These are phyloP conservation scores for Phyllosticta paracitricarpa DNA, from an alignment of 2,329 filamentous ascomycete genomes.

Conservation along the genomic window DNA sequence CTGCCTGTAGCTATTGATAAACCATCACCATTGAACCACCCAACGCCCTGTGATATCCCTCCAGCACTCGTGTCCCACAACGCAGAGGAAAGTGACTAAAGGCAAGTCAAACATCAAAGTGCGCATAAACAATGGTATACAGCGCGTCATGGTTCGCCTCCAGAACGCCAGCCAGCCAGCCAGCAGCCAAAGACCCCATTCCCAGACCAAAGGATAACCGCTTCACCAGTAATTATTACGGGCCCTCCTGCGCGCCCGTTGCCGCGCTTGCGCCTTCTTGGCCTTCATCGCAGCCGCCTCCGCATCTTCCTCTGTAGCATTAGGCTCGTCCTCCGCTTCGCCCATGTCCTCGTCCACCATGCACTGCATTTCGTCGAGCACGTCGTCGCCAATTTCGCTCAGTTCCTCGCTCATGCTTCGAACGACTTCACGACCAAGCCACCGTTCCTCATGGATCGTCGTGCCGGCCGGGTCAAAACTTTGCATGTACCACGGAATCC, in stretches of 20 bases:
- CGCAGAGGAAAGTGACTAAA: not conserved
- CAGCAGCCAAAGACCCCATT: not conserved
- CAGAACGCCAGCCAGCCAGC: not conserved
- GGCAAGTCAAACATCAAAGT: not conserved
- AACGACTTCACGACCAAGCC: constrained; percentile 61
- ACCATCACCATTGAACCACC: not conserved
- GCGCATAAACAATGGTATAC: constrained; percentile 9
- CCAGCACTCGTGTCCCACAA: not conserved
- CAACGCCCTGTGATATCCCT: not conserved
- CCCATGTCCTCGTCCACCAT: constrained; percentile 23
- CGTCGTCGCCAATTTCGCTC: constrained; percentile 86
- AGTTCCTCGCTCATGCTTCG: constrained; percentile 73
- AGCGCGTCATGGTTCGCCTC: constrained; percentile 5
- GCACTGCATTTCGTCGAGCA: constrained; percentile 50
- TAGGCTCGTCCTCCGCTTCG: constrained; percentile 15
- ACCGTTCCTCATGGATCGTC: constrained; percentile 63
- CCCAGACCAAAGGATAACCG: not conserved
- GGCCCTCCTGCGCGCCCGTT: constrained; percentile 20
- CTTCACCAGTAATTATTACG: constrained; percentile 13
- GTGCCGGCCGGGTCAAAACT: constrained; percentile 72
- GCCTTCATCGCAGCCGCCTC: not conserved
- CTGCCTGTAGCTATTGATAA: too few species aligned
- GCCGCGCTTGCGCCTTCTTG: constrained; percentile 20
- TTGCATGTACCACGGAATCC: constrained; percentile 80
- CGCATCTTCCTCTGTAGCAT: constrained; percentile 16